Conservation (phyloP, 1,284 basidiomycete genomes). For the Trametes pubescens region DNA sequence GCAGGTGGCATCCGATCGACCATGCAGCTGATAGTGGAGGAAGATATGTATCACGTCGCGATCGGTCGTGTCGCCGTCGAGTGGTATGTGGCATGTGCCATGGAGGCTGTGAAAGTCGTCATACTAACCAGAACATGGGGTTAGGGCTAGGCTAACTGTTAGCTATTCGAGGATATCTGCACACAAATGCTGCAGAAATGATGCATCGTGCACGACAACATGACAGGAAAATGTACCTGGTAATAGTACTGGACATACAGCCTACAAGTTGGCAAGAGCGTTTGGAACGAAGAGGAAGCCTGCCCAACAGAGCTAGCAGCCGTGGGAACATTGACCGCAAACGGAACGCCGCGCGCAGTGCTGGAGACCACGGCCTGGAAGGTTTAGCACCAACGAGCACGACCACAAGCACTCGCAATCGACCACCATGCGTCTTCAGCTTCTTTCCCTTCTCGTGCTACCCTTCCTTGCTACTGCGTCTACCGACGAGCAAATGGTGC, state of each 20-base stretch:
- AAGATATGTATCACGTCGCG: too few relatives aligned
- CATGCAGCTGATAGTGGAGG: too few relatives aligned
- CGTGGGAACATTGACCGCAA: constrained; percentile 5
- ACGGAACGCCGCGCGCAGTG: neutral
- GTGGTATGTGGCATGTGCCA: neutral
- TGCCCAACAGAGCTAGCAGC: neutral
- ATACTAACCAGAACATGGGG: constrained; percentile 1
- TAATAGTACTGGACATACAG: too few relatives aligned
- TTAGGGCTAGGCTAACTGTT: neutral
- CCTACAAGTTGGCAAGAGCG: neutral
- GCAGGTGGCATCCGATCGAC: too few relatives aligned
- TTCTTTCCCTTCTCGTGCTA: constrained; percentile 42
- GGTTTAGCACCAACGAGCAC: constrained; percentile 11
- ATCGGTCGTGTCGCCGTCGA: too few relatives aligned
- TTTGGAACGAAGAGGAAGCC: neutral
- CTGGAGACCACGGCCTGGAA: neutral
- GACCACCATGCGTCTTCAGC: constrained; percentile 40
- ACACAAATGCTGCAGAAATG: too few relatives aligned
- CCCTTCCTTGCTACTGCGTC: constrained; percentile 45
- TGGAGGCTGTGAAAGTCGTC: neutral
- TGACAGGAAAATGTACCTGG: too few relatives aligned
- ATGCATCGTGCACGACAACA: too few relatives aligned
- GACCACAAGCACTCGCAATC: constrained; percentile 10
- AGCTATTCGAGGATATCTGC: neutral
- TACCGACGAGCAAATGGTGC: constrained; percentile 42